Evolutionary conservation across 495 filamentous ascomycete genomes (phyloP).

Genomic region (Apodospora peruviana): DNA sequence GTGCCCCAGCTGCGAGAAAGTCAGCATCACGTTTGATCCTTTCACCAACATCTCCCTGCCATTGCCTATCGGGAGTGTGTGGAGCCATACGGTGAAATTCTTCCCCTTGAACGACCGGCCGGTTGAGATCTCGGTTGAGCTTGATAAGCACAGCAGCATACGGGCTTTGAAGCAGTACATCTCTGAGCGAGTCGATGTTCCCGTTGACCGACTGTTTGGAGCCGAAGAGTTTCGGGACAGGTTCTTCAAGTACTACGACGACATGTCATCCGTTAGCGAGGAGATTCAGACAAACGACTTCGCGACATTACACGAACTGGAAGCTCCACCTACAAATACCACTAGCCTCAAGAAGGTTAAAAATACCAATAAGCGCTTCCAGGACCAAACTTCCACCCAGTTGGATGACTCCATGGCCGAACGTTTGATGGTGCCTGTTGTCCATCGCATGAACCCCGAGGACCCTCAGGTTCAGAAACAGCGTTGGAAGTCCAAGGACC

Average conservation of each 20-base stretch:
- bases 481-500: constrained; percentile 9
- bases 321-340: constrained; percentile 71
- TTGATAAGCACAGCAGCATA: constrained; percentile 76
- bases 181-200: constrained; percentile 57
- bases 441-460: constrained; percentile 50
- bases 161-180: constrained; percentile 70
- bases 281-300: constrained; percentile 60
- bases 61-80: constrained; percentile 75
- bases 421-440: constrained; percentile 69
- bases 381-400: constrained; percentile 51
- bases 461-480: constrained; percentile 3
- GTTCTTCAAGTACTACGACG: constrained; percentile 79
- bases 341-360: constrained; percentile 40
- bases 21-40: constrained; percentile 97
- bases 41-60: constrained; percentile 93
- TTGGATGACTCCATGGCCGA: constrained; percentile 64
- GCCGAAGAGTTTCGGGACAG: constrained; percentile 73
- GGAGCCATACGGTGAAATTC: constrained; percentile 66
- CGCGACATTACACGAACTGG: constrained; percentile 74
- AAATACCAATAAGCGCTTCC: constrained; percentile 43
- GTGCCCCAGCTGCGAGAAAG: constrained; percentile 85
- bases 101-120: constrained; percentile 62
- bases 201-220: constrained; percentile 57
- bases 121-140: constrained; percentile 70
- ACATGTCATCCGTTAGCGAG: constrained; percentile 60